A percentile compares a stretch with the other conserved stretches of the same genome.
These are phyloP conservation scores for Lepraria neglecta DNA, from an alignment of 495 filamentous ascomycete genomes.

Conservation along the genomic window DNA sequence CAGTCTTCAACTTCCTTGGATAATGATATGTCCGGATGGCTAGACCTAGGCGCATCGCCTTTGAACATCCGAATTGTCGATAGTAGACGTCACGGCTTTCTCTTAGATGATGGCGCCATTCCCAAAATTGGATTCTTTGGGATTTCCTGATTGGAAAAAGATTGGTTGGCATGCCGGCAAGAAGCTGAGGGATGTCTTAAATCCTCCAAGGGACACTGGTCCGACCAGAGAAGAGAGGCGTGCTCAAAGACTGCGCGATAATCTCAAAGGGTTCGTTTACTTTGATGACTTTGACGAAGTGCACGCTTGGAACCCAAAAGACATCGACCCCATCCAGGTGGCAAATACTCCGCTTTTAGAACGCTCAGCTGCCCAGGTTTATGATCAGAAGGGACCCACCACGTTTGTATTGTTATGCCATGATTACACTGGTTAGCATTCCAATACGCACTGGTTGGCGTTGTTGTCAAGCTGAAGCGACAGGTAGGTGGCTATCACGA, in stretches of 20 bases:
- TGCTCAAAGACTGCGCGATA: slow-evolving; percentile 15
- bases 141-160: slow-evolving; percentile 15
- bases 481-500: slow-evolving; percentile 35
- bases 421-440: slow-evolving; percentile 33
- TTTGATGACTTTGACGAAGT: slow-evolving; percentile 36
- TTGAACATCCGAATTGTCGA: no score
- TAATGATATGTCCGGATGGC: no score
- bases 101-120: no score
- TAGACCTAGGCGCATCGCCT: no score
- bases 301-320: slow-evolving; percentile 31
- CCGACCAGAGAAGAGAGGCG: slow-evolving; percentile 11
- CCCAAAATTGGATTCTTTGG: not conserved
- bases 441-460: no score
- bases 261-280: slow-evolving; percentile 33
- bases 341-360: slow-evolving; percentile 38
- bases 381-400: slow-evolving; percentile 15
- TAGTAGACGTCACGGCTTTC: no score
- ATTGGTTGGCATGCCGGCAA: slow-evolving; percentile 15
- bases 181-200: slow-evolving; percentile 9
- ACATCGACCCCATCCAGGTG: slow-evolving; percentile 35
- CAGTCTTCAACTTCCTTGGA: no score
- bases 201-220: slow-evolving; percentile 10
- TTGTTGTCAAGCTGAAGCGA: no score
- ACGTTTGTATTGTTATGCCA: slow-evolving; percentile 36
- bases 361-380: slow-evolving; percentile 19